Evolutionary conservation across 495 filamentous ascomycete genomes (phyloP).

Genomic region (Penicillium waksmanii): DNA sequence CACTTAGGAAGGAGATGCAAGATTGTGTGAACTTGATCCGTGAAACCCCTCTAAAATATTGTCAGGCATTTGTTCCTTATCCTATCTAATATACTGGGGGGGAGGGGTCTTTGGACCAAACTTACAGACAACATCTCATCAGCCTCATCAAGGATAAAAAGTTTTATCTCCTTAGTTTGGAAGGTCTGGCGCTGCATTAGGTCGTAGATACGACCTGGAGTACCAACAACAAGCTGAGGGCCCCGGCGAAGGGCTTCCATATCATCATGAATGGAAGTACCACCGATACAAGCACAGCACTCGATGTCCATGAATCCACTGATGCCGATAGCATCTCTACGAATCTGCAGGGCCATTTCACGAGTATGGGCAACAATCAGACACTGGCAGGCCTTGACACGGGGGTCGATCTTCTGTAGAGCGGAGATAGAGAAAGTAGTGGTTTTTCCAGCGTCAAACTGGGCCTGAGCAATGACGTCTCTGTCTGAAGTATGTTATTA

Average conservation of each 20-base stretch:
- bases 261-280: constrained; percentile 96
- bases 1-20: constrained; percentile 97
- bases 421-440: constrained; percentile 99
- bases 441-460: constrained; percentile 99
- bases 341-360: constrained; percentile 97
- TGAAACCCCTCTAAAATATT: constrained; percentile 73
- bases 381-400: constrained; percentile 91
- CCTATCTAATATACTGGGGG: too few species aligned
- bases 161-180: constrained; percentile 95
- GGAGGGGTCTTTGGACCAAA: too few species aligned
- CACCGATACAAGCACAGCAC: constrained; percentile 99
- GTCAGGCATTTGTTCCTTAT: too few species aligned
- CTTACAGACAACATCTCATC: constrained; percentile 84
- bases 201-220: constrained; percentile 95
- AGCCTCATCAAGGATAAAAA: constrained; percentile 98
- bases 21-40: constrained; percentile 99
- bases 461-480: constrained; percentile 98
- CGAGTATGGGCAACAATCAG: constrained; percentile 96
- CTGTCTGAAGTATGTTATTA: constrained; percentile 60
- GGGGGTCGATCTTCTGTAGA: constrained; percentile 95
- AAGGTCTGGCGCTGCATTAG: constrained; percentile 98
- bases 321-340: constrained; percentile 96
- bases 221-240: constrained; percentile 95
- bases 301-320: constrained; percentile 99
- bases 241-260: constrained; percentile 95